phyloP scores from a whole-genome alignment of 2,329 filamentous ascomycete species.

The Davidsoniella australis region DNA sequence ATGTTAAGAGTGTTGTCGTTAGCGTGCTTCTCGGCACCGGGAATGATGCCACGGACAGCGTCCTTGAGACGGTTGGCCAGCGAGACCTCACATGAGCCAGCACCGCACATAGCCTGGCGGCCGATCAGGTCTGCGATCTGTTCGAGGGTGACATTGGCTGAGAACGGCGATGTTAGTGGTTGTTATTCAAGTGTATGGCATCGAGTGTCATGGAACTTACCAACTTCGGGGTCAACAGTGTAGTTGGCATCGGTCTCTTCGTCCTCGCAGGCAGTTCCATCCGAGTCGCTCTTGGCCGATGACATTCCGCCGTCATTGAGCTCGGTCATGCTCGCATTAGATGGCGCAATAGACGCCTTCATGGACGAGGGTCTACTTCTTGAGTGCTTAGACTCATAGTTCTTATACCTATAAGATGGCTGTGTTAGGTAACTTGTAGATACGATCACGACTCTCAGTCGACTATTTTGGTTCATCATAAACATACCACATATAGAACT shows the following conservation, averaged over 20 bases:
- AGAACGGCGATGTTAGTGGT: background rate
- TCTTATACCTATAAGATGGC: constrained; percentile 23
- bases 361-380: constrained; percentile 10
- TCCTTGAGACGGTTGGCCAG: constrained; percentile 15
- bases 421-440: background rate
- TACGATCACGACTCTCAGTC: background rate
- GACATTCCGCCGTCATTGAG: constrained; percentile 2
- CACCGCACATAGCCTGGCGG: constrained; percentile 12
- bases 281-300: constrained; percentile 1
- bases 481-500: constrained; percentile 31
- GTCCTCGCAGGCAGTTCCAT: constrained; percentile 15
- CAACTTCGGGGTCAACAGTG: constrained; percentile 19
- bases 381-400: constrained; percentile 21
- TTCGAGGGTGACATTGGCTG: constrained; percentile 12
- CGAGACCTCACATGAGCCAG: constrained; percentile 10
- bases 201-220: constrained; percentile 15
- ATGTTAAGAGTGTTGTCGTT: constrained; percentile 13
- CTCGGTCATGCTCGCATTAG: constrained; percentile 8
- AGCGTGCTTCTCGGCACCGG: constrained; percentile 9
- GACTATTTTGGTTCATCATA: background rate
- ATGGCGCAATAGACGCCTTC: constrained; percentile 11
- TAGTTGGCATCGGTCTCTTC: constrained; percentile 19
- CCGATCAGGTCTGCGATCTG: constrained; percentile 12
- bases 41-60: constrained; percentile 14
- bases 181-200: background rate